Conservation (phyloP, 83 land plant species). For the Picea mariana region DNA sequence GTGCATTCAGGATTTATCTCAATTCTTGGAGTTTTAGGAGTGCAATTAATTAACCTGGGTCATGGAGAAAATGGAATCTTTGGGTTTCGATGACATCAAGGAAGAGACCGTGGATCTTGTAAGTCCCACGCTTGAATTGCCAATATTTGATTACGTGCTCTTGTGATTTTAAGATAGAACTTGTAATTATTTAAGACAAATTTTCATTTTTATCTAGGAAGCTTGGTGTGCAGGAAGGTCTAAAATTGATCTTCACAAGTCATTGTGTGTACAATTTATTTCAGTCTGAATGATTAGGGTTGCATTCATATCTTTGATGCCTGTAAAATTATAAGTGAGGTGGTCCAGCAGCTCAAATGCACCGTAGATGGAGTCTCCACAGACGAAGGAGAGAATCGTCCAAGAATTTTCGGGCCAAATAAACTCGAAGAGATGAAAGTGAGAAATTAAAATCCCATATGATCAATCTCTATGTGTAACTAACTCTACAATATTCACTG, state of each 20-base stretch:
- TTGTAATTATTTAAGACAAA: no score
- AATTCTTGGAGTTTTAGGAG: no score
- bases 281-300: not conserved
- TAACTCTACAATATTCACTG: no score
- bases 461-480: no score
- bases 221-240: not conserved
- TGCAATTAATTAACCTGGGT: no score
- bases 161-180: not conserved
- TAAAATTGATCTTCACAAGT: not conserved
- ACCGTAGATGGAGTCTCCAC: constrained; percentile 56
- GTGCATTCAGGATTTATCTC: no score
- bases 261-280: no score
- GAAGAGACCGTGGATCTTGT: constrained; percentile 66
- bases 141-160: not conserved
- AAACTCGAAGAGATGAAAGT: constrained; percentile 68
- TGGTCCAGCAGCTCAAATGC: constrained; percentile 84
- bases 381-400: constrained; percentile 60
- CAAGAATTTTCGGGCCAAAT: constrained; percentile 79
- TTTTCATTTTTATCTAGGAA: no score
- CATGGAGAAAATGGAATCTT: no score
- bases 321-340: constrained; percentile 30
- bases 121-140: not conserved
- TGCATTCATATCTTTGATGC: no score
- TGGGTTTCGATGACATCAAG: constrained; percentile 46
- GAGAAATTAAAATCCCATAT: no score